Conservation (phyloP, 1,284 basidiomycete species). For the Ganoderma boninense region DNA sequence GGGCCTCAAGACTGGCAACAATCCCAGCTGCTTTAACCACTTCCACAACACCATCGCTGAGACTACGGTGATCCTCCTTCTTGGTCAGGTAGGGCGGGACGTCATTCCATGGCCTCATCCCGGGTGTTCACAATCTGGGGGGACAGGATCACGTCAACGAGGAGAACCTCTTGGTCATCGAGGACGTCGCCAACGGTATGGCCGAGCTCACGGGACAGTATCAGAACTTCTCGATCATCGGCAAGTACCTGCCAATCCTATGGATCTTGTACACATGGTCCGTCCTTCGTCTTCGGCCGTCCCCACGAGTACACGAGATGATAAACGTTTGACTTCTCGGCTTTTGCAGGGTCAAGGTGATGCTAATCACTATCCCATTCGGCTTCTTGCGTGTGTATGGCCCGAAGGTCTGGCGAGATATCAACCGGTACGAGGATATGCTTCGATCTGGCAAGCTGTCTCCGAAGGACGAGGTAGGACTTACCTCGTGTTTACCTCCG, state of each 20-base stretch:
- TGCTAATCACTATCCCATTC: constrained; percentile 34
- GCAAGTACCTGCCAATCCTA: constrained; percentile 38
- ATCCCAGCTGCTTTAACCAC: constrained; percentile 32
- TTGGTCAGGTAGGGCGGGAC: constrained; percentile 40
- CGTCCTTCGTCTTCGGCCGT: constrained; percentile 6
- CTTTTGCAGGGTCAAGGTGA: constrained; percentile 34
- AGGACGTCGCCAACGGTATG: constrained; percentile 44
- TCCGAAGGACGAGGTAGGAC: constrained; percentile 31
- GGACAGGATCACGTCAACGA: constrained; percentile 39
- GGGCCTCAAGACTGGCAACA: constrained; percentile 19
- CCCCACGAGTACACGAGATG: constrained; percentile 8
- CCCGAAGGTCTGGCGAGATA: constrained; percentile 34
- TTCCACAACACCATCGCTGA: constrained; percentile 38
- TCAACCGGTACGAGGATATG: constrained; percentile 32
- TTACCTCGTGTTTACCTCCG: neutral
- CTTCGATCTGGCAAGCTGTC: constrained; percentile 25
- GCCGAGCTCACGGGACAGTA: constrained; percentile 46
- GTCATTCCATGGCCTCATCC: neutral
- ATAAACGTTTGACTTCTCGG: constrained; percentile 22
- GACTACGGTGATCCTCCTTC: constrained; percentile 42
- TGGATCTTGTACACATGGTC: constrained; percentile 43
- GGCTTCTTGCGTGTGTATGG: constrained; percentile 34
- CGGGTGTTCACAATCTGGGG: neutral
- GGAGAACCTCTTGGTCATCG: constrained; percentile 38
- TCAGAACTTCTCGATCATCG: constrained; percentile 38